Base-by-base conservation (phyloP, 2,329 filamentous ascomycete genomes). In the Acarospora socialis region DNA sequence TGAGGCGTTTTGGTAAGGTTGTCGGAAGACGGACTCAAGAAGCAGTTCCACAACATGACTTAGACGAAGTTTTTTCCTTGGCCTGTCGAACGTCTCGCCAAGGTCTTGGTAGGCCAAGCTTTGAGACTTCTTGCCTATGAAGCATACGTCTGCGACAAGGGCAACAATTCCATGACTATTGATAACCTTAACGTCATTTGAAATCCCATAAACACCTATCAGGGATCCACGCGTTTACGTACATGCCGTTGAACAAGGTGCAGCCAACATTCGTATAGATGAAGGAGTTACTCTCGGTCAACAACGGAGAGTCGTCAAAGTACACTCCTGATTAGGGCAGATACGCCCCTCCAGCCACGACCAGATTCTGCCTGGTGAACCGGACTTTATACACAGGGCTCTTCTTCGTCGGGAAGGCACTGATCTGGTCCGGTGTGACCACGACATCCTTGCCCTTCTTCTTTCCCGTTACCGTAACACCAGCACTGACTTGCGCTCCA, bases 321-420 rank as follows among this genome's bases (percentile, higher is more conserved):
- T n/a, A 25, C 23, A 13, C 23, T 20, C 13, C 26, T 7, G 13
- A 7, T 54, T 39, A 59, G 21, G 71, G 72, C 49, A 76, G 49
- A 55, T 73, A 77, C 21, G 69, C 70, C 23, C 86, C 83, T 28
- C 81, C 83, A 14, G 84, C 84, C 39, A 95, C 65, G 8, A 94
- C 78, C 43, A 95, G 57, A 52, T 98, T 98, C 82, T 93, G 94
- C 38, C 83, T 68, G 3, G 90, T 95, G 48, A 94, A 94, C 48
- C 79, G 73, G 33, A 92, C 86, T 57, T 87, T 90, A 56, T 92
- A 81, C 7, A 95, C 81, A 0, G 87, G 86, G 10, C 80, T 87
- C 60, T 92, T 93, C 69, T 98, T 98, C 3, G 90, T 95, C 1
- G 83, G 77, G 51, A 94, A 95, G 1, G 82, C 86, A 42, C 75